Percentiles rank a stretch among this genome's conserved stretches.
Evolutionary conservation across 768 basidiomycete genomes (phyloP).

Genomic region (Amanita subjunquillea): DNA sequence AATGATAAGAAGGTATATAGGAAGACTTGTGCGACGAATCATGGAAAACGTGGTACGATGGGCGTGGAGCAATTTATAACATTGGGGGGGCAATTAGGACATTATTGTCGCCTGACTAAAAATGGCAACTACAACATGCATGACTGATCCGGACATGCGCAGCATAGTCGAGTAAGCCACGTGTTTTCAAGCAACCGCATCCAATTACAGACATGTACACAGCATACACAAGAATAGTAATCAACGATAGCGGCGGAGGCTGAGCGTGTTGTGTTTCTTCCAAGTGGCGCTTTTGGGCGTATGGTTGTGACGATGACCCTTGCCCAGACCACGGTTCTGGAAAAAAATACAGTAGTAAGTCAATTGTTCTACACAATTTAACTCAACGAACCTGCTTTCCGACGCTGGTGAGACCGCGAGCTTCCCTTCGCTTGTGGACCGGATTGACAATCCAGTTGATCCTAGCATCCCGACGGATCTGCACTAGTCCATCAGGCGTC

Average conservation of each 20-base stretch:
- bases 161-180: neutral
- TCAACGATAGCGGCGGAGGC: constrained; percentile 82
- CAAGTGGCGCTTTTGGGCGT: constrained; percentile 84
- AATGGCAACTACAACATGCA: neutral
- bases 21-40: neutral
- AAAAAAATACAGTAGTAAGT: neutral
- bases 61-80: neutral
- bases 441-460: constrained; percentile 99
- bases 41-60: neutral
- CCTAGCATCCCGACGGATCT: constrained; percentile 91
- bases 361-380: constrained; percentile 3
- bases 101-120: neutral
- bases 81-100: neutral
- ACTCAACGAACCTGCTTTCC: constrained; percentile 77
- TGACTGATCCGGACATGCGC: neutral
- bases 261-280: constrained; percentile 98
- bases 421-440: constrained; percentile 97
- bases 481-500: constrained; percentile 9
- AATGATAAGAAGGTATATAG: constrained; percentile 1
- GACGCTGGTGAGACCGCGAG: constrained; percentile 92
- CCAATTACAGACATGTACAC: constrained; percentile 11
- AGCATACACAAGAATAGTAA: constrained; percentile 15
- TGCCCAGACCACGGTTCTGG: constrained; percentile 95
- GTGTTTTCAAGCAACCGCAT: neutral
- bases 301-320: constrained; percentile 92